Base-by-base conservation (phyloP, 108 stramenopile species). In the Skeletonema menzelii region DNA sequence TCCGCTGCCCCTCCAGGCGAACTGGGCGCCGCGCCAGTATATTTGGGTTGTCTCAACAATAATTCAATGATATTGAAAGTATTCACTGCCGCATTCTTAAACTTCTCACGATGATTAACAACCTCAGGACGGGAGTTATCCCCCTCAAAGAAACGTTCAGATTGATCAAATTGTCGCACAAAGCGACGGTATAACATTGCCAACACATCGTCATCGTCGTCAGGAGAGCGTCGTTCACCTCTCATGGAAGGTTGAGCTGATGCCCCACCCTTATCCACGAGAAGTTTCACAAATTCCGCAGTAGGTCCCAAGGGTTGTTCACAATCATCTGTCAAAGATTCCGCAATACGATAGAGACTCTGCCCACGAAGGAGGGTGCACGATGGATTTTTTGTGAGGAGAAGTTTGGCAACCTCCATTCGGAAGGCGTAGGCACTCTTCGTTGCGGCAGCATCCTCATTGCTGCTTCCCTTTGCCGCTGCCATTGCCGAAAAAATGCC, bases 61-160 rank as follows among this genome's bases (percentile, higher is more conserved):
- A 83, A 35, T 60, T 91, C 88, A 65, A 95, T 90, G 22, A 92
- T 82, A 59, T 91, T 91, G 81, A 91, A 92, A 0, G 93, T 92
- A 82, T 95, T 92, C 1, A 88, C 88, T 8, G 93, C 93, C 15
- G 91, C 87, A 60, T 80, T 85, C 67, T 92, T 92, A 76, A 89
- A 95, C 34, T 67, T 59, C 22, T 80, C 76, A 12, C 93, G 83
- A 80, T 95, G 90, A 11, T 76, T 70, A 10, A 95, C 84, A 8
- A 95, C 93, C 74, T 92, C 88, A 0, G 67, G 77, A 26, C 89
- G 85, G n/a, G 84, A 85, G 70, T 95, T 95, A 65, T 95, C 93
- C n/a, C 93, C 93, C 17, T 86, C 73, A 68, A 95, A 95, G 70
- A 92, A 95, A 56, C 87, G 81, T 76, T 95, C 93, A 30, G 88